A percentile compares a stretch with the other conserved stretches of the same genome.
Evolutionary conservation across 2,329 filamentous ascomycete genomes (phyloP).

Genomic region (Colletotrichum ledebouriae): DNA sequence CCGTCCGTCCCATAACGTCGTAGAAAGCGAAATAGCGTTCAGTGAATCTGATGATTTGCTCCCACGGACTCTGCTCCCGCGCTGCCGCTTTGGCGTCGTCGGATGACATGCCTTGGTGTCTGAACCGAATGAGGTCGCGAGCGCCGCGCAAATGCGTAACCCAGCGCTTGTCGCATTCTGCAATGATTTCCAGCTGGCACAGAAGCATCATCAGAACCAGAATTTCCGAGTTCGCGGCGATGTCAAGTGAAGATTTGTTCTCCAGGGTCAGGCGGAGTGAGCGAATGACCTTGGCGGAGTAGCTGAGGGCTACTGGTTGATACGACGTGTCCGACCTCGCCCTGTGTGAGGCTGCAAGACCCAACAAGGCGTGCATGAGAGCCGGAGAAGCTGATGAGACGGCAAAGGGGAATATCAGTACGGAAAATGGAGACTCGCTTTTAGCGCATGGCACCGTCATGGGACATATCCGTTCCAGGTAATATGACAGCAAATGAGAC

Average conservation of each 20-base stretch:
- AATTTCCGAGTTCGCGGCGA: conserved; percentile 38
- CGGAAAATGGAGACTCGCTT: conserved; percentile 40
- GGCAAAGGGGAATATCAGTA: conserved; percentile 40
- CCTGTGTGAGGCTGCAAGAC: conserved; percentile 41
- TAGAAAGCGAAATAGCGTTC: conserved; percentile 61
- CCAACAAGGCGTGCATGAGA: conserved; percentile 41
- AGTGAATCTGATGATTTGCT: conserved; percentile 45
- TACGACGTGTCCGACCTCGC: conserved; percentile 34
- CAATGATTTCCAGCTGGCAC: conserved; percentile 42
- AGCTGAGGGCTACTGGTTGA: conserved; percentile 32
- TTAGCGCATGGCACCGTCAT: conserved; percentile 38
- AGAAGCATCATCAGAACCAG: conserved; percentile 43
- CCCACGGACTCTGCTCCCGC: conserved; percentile 41
- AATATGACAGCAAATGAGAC: conserved; percentile 39
- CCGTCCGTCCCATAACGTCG: conserved; percentile 60
- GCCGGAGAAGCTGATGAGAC: conserved; percentile 40
- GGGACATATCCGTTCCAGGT: conserved; percentile 41
- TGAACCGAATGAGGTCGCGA: conserved; percentile 56
- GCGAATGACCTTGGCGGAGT: conserved; percentile 42
- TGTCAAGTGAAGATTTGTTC: conserved; percentile 24
- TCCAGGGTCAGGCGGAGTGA: conserved; percentile 34
- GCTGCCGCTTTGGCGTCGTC: conserved; percentile 13
- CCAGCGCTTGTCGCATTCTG: conserved; percentile 58
- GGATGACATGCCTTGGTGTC: conserved; percentile 44
- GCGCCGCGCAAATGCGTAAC: conserved; percentile 58